phyloP scores from a whole-genome alignment of 1,284 basidiomycete genomes.

The Puccinia polysora region DNA sequence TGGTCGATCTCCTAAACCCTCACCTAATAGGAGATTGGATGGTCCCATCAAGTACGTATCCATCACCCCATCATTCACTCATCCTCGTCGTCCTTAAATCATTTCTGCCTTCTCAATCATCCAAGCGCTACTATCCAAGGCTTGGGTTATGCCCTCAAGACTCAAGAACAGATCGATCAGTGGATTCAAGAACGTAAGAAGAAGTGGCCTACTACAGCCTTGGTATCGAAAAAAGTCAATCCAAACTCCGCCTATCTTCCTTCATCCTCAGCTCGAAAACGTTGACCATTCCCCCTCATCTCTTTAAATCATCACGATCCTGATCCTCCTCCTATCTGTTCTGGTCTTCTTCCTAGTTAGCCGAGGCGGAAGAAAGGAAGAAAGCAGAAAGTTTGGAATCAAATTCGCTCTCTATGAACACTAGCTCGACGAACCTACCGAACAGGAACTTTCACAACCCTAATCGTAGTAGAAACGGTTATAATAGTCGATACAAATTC shows the following conservation, averaged over 20 bases:
- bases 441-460: too few relatives aligned
- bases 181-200: slow-evolving; percentile 42
- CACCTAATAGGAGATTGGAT: slow-evolving; percentile 11
- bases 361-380: too few relatives aligned
- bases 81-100: neutral
- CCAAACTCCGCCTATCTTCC: neutral
- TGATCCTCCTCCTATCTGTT: too few relatives aligned
- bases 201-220: slow-evolving; percentile 20
- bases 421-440: too few relatives aligned
- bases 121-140: slow-evolving; percentile 38
- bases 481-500: too few relatives aligned
- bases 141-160: slow-evolving; percentile 31
- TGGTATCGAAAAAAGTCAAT: slow-evolving; percentile 21
- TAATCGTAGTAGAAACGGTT: too few relatives aligned
- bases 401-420: too few relatives aligned
- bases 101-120: neutral
- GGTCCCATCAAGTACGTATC: slow-evolving; percentile 18
- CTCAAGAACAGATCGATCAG: slow-evolving; percentile 19
- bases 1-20: slow-evolving; percentile 1
- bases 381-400: too few relatives aligned
- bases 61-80: neutral
- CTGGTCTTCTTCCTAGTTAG: too few relatives aligned
- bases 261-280: neutral
- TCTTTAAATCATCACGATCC: too few relatives aligned
- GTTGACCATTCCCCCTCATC: too few relatives aligned